Evolutionary conservation across 495 filamentous ascomycete species (phyloP), one percentile per base, ranked within the genome.

Genomic region (Neurospora cerealis): DNA sequence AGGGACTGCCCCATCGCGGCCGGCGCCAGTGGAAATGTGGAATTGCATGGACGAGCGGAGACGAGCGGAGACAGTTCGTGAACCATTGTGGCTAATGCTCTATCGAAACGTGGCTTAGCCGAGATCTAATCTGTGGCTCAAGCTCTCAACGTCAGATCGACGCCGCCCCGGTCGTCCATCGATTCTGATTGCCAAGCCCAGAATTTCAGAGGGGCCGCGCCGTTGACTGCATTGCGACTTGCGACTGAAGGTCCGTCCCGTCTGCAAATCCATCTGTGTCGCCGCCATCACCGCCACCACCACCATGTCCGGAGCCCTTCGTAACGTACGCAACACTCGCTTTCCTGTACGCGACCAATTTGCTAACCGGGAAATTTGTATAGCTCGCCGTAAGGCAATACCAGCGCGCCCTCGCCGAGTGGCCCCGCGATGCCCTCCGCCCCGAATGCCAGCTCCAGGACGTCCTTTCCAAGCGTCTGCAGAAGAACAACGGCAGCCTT

Each of bases 401-500:
- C 85, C 84, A 89, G 72, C 89, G 87, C 82, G 90, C 91, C 74
- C 83, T 96, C 71, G 83, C 86, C 75, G 89, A 88, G 77, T 97
- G 94, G 94, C 94, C 94, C 69, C 85, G 86, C 74, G 93, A 96
- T 79, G 78, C 82, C 54, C 88, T 97, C 71, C 93, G 94, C 3
- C 94, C 94, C 11, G 88, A 91, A 70, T 86, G 91, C 78, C 90
- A 92, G 73, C 88, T 97, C 78, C 91, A 93, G 75, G 82, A 88
- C 74, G 87, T 90, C 71, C 86, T 97, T 54, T 86, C 87, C 75
- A 84, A 86, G 71, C 88, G 91, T 70, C 85, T 94, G 69, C 83
- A 87, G 21, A 77, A 66, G 54, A 66, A 66, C 54, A 66, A 79
- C n/a, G 76, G 78, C 71, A 87, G 88, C 71, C 84, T 93, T 42